phyloP scores from a whole-genome alignment of 768 basidiomycete genomes.

The Agaricus sinodeliciosus region DNA sequence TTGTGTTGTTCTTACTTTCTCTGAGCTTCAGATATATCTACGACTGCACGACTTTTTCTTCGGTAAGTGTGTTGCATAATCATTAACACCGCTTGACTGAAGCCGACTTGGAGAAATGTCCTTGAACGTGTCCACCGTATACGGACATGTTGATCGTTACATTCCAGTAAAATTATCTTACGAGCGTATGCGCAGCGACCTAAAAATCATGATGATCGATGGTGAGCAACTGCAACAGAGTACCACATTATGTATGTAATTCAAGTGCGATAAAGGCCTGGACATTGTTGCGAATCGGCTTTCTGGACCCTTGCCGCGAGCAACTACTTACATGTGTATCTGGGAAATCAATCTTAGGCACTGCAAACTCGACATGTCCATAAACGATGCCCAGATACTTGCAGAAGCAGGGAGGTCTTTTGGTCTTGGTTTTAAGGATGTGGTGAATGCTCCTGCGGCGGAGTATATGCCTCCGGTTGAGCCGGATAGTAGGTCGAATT shows the following conservation, averaged over 20 bases:
- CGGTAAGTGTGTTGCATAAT: constrained; percentile 40
- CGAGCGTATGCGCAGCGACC: background rate
- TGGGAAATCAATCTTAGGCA: constrained; percentile 83
- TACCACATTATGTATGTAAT: background rate
- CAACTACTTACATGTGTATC: constrained; percentile 82
- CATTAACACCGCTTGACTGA: background rate
- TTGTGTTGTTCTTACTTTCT: constrained; percentile 48
- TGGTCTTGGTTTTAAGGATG: constrained; percentile 64
- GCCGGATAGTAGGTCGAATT: constrained; percentile 64
- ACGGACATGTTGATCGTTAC: constrained; percentile 40
- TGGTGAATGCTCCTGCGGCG: constrained; percentile 72
- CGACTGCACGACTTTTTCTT: constrained; percentile 83
- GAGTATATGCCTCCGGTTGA: constrained; percentile 56
- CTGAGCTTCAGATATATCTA: constrained; percentile 70
- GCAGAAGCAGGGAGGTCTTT: constrained; percentile 52
- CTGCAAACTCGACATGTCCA: constrained; percentile 50
- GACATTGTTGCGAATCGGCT: constrained; percentile 79
- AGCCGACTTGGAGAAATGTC: constrained; percentile 59
- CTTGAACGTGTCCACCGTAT: constrained; percentile 60
- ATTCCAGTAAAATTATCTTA: constrained; percentile 26
- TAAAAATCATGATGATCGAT: constrained; percentile 43
- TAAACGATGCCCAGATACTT: constrained; percentile 45
- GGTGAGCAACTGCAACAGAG: constrained; percentile 21
- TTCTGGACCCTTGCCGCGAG: constrained; percentile 84
- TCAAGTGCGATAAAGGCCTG: constrained; percentile 41